Base-by-base conservation (phyloP, 306 rosid species). In the Pyrus pyrifolia region DNA sequence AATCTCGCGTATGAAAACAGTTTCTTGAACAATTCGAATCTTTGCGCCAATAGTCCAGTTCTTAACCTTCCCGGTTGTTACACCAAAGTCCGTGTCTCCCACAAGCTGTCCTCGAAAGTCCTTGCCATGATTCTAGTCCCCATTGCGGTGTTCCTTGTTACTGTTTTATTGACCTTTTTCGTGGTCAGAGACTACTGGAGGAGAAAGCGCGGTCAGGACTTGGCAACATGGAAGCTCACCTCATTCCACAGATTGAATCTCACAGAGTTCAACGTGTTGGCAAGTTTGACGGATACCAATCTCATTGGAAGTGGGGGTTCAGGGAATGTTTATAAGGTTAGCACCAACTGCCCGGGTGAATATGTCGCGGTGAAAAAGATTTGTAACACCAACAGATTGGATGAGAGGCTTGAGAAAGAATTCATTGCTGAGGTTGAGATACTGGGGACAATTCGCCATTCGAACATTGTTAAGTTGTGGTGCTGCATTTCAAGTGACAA, bases 221-320 rank as follows among this genome's bases (percentile, higher is more conserved):
- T 78, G 65, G 79, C 84, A 66, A 80, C 90, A 42, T 92, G 99
- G 99, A 89, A 85, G 88, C 85, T 90, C 23, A 90, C 90, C 42
- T 88, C 97, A 60, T 95, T 95, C 88, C 99, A 92, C 35, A 87
- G 84, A 69, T 53, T 88, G 68, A 87, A 89, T 67, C 86, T 95
- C 79, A 82, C 86, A 0, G 88, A 90, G 73, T 75, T 69, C 49
- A 82, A 84, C 52, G 75, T 95, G 73, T 70, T 88, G 73, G 65
- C 87, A 2, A 76, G 81, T 68, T 77, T 92, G 83, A 92, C 86
- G 12, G 99, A 91, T 19, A 69, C 35, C 22, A 90, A 95, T 83
- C 89, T 92, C 22, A 87, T 95, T 27, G 99, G 97, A 72, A 86
- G 85, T 60, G 99, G 99, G 58, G 99, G 99, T 0, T 90, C 96